Base-by-base conservation (phyloP, 192 early-diverging fungal species). In the Rhizophagus clarus region DNA sequence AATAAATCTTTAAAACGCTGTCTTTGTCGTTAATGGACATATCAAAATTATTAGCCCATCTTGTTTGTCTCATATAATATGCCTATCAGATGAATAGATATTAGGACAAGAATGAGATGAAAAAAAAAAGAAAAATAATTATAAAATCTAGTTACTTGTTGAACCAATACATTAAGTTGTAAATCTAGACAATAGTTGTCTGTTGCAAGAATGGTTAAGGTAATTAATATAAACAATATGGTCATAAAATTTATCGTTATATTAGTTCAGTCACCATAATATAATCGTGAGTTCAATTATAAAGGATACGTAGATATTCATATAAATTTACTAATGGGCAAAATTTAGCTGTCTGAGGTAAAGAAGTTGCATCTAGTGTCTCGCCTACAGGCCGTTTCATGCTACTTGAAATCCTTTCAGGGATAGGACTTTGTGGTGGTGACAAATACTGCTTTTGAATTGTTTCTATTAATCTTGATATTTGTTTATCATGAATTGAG, bases 261-360 rank as follows among this genome's bases (percentile, higher is more conserved):
- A n/a, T n/a, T n/a, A n/a, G n/a, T n/a, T n/a, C n/a, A n/a, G n/a
- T n/a, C n/a, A n/a, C n/a, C n/a, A n/a, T n/a, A n/a, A n/a, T n/a
- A n/a, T n/a, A n/a, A n/a, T n/a, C n/a, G n/a, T n/a, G n/a, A n/a
- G n/a, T n/a, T n/a, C 15, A 56, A 56, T 56, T 22, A 4, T 20
- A 56, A 56, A 76, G 37, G 22, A 28, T 63, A 62, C 37, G 74
- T 63, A 76, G 45, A 76, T 37, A 76, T 40, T 76, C 74, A 42
- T 76, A 76, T 37, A 76, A 76, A 40, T 76, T 32, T 8, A 76
- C 29, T n/a, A 76, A 47, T 11, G 74, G 74, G 24, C 61, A 31
- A 10, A n/a, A 26, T 63, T 62, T 76, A 26, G 74, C 60, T 37
- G 45, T 10, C 3, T 56, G 42, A 9, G 12, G 4, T 56, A 49